Base-by-base conservation (phyloP, 306 rosid species). In the Vigna nakashimae region DNA sequence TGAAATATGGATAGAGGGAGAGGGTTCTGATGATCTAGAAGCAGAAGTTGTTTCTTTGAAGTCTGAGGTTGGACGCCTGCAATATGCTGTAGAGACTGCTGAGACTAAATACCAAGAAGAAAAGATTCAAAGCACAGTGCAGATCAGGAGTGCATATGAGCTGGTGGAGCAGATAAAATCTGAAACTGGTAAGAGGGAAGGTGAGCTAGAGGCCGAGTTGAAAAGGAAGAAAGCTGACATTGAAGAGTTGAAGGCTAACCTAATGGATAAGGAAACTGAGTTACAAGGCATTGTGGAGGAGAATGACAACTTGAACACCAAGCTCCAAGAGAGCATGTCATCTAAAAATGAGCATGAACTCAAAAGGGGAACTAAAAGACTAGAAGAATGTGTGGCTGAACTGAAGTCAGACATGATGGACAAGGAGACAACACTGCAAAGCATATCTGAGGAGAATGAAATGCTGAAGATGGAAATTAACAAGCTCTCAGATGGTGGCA, bases 241-340 rank as follows among this genome's bases (percentile, higher is more conserved):
- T 53, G 98, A 96, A 65, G 98, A 91, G 36, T 83, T 92, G 85
- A 92, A 89, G 78, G 91, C 98, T 16, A 88, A 87, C 70, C 70
- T 96, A 49, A 91, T 96, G 99, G 99, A 96, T 43, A 96, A 90
- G 82, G 99, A 96, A 84, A 96, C 96, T 13, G 99, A 96, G 79
- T 74, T 92, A 71, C 99, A 96, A 80, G 82, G 94, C 78, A 90
- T 96, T 56, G 78, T 87, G 24, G 99, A 92, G 70, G 99, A 96
- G 87, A 96, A 96, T 12, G 99, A 92, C 79, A 86, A 78, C 65
- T 75, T 96, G 83, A 90, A 77, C 66, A 66, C 17, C 14, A 91
- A 79, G 86, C 86, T 95, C 74, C 75, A 80, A 71, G 86, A 79
- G 50, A 88, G 68, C 68, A 60, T 71, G 42, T 85, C 87, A 24